Percentiles rank a stretch among this genome's conserved stretches.
These are phyloP conservation scores for Coemansia sp. DNA, from an alignment of 192 early-diverging fungal species.

Conservation along the genomic window DNA sequence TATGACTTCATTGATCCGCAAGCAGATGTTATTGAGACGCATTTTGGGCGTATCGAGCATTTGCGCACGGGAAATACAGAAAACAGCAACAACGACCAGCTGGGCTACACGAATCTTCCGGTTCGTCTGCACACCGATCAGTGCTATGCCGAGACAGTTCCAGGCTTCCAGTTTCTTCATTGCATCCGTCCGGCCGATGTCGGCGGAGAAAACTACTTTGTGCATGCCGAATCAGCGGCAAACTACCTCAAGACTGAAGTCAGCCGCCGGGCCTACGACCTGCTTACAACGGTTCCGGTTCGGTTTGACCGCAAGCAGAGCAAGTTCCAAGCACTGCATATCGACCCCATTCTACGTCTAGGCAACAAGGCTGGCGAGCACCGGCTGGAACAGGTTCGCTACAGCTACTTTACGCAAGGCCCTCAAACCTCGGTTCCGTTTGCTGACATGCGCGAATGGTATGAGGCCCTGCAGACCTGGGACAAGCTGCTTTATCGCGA, in stretches of 20 bases:
- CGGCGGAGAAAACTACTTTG: conserved; percentile 55
- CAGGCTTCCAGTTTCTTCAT: conserved; percentile 54
- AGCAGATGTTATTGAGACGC: conserved; percentile 47
- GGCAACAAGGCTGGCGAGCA: conserved; percentile 28
- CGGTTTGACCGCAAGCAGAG: conserved; percentile 51
- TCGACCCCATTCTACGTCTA: conserved; percentile 44
- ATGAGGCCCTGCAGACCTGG: conserved; percentile 49
- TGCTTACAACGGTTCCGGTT: conserved; percentile 51
- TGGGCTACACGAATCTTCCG: conserved; percentile 51
- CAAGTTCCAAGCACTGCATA: conserved; percentile 44
- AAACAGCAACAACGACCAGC: conserved; percentile 54
- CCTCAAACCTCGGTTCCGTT: conserved; percentile 47
- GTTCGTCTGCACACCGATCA: conserved; percentile 52
- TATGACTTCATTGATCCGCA: conserved; percentile 49
- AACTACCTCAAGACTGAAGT: conserved; percentile 53
- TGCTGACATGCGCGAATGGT: conserved; percentile 49
- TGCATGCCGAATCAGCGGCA: conserved; percentile 51
- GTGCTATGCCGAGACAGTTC: conserved; percentile 43
- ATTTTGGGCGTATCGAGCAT: conserved; percentile 55
- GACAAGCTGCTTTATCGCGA: conserved; percentile 50
- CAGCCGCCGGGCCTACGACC: conserved; percentile 47
- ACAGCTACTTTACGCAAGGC: conserved; percentile 53
- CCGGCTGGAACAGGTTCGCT: conserved; percentile 42
- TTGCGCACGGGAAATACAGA: conserved; percentile 52
- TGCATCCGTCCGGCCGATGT: conserved; percentile 51